These are phyloP conservation scores for Claviceps capensis DNA, from an alignment of 2,329 filamentous ascomycete species.

Conservation along the genomic window DNA sequence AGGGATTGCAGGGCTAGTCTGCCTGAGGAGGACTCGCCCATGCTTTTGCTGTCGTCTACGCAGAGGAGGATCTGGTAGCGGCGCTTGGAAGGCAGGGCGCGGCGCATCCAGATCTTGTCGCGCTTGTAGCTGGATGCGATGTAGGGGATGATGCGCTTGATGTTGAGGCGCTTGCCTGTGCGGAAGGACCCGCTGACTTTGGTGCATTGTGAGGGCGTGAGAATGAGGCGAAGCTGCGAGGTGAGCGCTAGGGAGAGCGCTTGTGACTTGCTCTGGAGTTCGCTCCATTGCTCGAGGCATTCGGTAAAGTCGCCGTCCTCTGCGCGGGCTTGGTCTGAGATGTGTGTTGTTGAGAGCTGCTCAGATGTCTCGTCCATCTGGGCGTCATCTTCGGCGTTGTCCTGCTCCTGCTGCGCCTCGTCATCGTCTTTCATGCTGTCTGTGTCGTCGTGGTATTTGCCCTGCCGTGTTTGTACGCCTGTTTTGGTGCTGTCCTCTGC, in stretches of 20 bases:
- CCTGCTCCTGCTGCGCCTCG: constrained; percentile 32
- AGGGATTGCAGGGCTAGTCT: constrained; percentile 85
- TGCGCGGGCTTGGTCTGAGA: constrained; percentile 32
- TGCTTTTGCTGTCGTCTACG: constrained; percentile 88
- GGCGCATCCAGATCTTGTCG: constrained; percentile 99
- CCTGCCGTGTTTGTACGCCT: constrained; percentile 46
- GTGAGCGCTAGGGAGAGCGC: constrained; percentile 78
- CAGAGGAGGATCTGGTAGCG: constrained; percentile 96
- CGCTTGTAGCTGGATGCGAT: constrained; percentile 97
- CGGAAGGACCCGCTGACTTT: constrained; percentile 95
- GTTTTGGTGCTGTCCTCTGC: constrained; percentile 38
- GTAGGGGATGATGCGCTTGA: constrained; percentile 98
- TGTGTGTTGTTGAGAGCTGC: constrained; percentile 61
- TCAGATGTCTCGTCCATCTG: constrained; percentile 39
- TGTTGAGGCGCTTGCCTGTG: constrained; percentile 94
- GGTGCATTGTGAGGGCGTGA: constrained; percentile 85
- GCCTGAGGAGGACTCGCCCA: constrained; percentile 69
- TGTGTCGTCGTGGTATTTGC: constrained; percentile 39
- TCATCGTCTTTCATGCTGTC: constrained; percentile 19
- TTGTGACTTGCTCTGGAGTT: constrained; percentile 74
- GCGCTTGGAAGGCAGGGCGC: constrained; percentile 80
- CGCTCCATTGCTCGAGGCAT: constrained; percentile 65
- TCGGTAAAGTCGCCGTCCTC: constrained; percentile 37
- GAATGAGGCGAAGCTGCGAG: constrained; percentile 88
- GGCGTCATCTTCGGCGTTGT: constrained; percentile 37